Evolutionary conservation across 1,284 basidiomycete species (phyloP).

Genomic region (Leccinum griseonigrum): DNA sequence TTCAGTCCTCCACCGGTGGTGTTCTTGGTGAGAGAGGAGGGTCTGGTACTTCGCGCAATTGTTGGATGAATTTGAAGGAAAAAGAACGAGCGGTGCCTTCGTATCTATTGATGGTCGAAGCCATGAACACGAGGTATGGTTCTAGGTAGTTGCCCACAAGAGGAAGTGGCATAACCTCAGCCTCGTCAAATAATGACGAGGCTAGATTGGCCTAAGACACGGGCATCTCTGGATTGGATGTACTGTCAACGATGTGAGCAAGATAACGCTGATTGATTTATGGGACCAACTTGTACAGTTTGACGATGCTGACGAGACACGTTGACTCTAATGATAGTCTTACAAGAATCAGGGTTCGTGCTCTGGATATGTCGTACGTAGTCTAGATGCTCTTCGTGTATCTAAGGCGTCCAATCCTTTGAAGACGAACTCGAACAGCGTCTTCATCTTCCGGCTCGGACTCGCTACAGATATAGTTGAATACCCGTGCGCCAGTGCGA

Average conservation of each 20-base stretch:
- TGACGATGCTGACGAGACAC: conserved; percentile 92
- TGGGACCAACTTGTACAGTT: conserved; percentile 77
- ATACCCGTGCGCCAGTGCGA: conserved; percentile 92
- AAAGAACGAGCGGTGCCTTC: conserved; percentile 98
- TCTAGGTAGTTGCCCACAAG: conserved; percentile 94
- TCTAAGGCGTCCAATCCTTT: conserved; percentile 94
- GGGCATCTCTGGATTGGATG: conserved; percentile 96
- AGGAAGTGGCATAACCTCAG: conserved; percentile 95
- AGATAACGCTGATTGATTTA: not conserved
- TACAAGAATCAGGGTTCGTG: conserved; percentile 92
- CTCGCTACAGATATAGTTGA: conserved; percentile 98
- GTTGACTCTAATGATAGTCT: conserved; percentile 95
- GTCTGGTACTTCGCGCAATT: too few species aligned
- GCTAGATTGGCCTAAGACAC: conserved; percentile 97
- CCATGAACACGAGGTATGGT: conserved; percentile 97
- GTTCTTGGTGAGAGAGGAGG: too few species aligned
- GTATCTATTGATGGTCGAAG: conserved; percentile 99
- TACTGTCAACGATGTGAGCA: conserved; percentile 52
- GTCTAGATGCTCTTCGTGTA: conserved; percentile 95
- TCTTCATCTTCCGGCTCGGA: conserved; percentile 97
- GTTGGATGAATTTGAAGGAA: conserved; percentile 87
- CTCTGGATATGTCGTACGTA: conserved; percentile 88
- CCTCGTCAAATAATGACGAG: conserved; percentile 97
- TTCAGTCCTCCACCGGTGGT: conserved; percentile 47
- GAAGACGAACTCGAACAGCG: conserved; percentile 97